Evolutionary conservation across 345 rosid genomes (phyloP).

Genomic region (Rhodomyrtus tomentosa): DNA sequence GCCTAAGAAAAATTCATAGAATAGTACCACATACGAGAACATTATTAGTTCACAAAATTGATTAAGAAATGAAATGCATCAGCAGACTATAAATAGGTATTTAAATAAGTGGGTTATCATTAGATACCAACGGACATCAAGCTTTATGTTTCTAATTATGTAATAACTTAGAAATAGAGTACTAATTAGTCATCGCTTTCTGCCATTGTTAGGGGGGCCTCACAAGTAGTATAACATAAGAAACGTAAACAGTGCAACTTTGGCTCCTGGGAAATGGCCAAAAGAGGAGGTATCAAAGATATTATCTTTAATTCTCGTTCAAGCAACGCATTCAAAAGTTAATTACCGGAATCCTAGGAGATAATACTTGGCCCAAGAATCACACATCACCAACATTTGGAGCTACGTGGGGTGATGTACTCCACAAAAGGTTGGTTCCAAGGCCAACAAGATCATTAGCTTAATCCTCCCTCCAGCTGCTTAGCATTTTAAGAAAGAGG

Average conservation of each 20-base stretch:
- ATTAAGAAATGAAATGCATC: neutral
- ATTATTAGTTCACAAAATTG: neutral
- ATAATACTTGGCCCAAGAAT: constrained; percentile 6
- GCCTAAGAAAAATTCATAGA: neutral
- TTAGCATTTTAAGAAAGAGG: constrained; percentile 12
- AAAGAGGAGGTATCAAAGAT: neutral
- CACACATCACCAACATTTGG: neutral
- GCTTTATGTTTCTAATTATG: neutral
- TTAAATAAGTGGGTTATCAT: neutral
- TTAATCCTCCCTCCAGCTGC: constrained; percentile 29
- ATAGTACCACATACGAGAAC: neutral
- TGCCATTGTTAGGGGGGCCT: neutral
- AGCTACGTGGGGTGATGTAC: constrained; percentile 6
- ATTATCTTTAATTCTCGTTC: constrained; percentile 6
- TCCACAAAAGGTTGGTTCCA: constrained; percentile 4
- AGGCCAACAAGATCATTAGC: neutral
- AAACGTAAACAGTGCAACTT: constrained; percentile 1
- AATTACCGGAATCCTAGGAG: constrained; percentile 14
- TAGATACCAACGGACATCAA: neutral
- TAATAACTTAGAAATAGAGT: neutral
- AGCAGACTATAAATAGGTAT: neutral
- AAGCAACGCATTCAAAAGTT: constrained; percentile 8
- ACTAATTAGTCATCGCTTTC: neutral
- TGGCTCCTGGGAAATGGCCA: constrained; percentile 2
- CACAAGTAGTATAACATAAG: neutral